These are phyloP conservation scores for Xylaria telfairii DNA, from an alignment of 495 filamentous ascomycete species.

Conservation along the genomic window DNA sequence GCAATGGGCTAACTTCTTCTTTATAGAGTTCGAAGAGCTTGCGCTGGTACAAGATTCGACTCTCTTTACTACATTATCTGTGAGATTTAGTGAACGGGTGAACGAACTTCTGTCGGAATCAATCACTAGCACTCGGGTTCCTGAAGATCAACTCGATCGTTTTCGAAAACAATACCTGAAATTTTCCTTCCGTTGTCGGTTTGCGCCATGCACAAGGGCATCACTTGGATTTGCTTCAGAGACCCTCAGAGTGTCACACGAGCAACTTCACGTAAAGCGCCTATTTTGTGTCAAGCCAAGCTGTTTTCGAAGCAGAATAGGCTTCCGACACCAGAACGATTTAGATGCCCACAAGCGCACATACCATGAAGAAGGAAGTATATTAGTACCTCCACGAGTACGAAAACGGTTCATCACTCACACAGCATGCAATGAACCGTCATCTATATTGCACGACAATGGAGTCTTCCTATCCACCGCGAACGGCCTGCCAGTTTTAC, in stretches of 20 bases:
- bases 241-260: neutral
- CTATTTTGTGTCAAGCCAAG: neutral
- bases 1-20: neutral
- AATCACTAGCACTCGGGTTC: neutral
- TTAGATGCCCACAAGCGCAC: neutral
- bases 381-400: neutral
- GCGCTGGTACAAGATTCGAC: neutral
- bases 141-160: no score
- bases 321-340: neutral
- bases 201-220: neutral
- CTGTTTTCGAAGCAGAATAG: neutral
- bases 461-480: neutral
- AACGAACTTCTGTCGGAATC: neutral
- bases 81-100: neutral
- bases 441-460: neutral
- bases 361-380: neutral
- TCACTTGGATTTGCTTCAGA: neutral
- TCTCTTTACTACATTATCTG: neutral
- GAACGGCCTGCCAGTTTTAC: neutral
- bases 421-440: no score
- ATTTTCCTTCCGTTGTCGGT: neutral
- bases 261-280: neutral
- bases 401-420: neutral
- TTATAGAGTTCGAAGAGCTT: neutral
- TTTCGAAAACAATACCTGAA: neutral